A percentile compares a stretch with the other conserved stretches of the same genome.
These are phyloP conservation scores for Apiosordaria backusii DNA, from an alignment of 495 filamentous ascomycete genomes.

Conservation along the genomic window DNA sequence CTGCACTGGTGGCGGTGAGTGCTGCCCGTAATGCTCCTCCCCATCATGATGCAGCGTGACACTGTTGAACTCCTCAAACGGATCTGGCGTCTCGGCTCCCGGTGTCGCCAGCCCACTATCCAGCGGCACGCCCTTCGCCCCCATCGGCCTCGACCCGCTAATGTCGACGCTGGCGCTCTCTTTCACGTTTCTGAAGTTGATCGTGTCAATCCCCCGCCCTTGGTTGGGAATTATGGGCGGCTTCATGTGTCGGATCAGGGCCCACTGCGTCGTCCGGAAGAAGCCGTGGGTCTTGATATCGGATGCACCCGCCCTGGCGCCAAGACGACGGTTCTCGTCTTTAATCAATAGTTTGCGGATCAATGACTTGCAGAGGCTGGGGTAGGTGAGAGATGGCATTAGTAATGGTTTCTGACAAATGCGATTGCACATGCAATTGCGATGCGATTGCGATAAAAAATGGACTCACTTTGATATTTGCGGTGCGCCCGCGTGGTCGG, in stretches of 20 bases:
- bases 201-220: conserved; percentile 84
- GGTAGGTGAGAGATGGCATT: background rate
- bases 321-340: conserved; percentile 91
- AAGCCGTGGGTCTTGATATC: conserved; percentile 97
- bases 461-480: conserved; percentile 81
- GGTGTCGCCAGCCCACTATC: conserved; percentile 84
- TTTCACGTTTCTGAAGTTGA: conserved; percentile 97
- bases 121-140: conserved; percentile 68
- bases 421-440: background rate
- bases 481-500: conserved; percentile 78
- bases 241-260: conserved; percentile 93
- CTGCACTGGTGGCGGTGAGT: background rate
- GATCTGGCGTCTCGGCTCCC: conserved; percentile 79
- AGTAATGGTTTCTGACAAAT: background rate
- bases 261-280: conserved; percentile 95
- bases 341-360: conserved; percentile 97
- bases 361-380: conserved; percentile 88
- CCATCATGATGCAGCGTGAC: conserved; percentile 97
- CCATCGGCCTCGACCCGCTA: conserved; percentile 54
- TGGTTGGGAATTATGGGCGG: conserved; percentile 97
- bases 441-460: background rate
- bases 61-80: conserved; percentile 98
- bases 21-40: conserved; percentile 52
- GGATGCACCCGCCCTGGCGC: conserved; percentile 89
- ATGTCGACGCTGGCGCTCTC: conserved; percentile 96